A percentile compares a stretch with the other conserved stretches of the same genome.
Evolutionary conservation across 2,329 filamentous ascomycete genomes (phyloP).

Genomic region (Aureobasidium melanogenum): DNA sequence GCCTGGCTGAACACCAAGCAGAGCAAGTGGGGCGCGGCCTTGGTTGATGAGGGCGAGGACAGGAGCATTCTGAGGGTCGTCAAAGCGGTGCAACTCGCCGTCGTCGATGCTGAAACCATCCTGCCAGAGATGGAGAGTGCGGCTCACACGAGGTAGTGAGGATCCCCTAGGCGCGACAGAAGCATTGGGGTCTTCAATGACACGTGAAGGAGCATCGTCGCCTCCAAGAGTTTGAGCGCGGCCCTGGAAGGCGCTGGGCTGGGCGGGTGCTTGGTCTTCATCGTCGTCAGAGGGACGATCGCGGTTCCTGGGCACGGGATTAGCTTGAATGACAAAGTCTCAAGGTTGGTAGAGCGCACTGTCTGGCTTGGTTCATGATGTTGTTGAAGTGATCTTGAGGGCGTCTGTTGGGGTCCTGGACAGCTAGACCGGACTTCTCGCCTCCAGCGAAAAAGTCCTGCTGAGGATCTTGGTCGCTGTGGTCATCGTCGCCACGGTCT

Average conservation of each 20-base stretch:
- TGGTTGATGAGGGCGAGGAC: conserved; percentile 68
- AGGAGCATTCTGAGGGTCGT: conserved; percentile 65
- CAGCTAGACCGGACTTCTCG: conserved; percentile 70
- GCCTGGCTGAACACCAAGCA: conserved; percentile 67
- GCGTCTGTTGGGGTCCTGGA: conserved; percentile 46
- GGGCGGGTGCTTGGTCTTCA: conserved; percentile 38
- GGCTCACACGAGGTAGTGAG: conserved; percentile 44
- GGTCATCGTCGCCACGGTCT: conserved; percentile 50
- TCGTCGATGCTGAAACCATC: conserved; percentile 83
- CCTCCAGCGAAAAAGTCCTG: conserved; percentile 73
- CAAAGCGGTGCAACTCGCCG: conserved; percentile 66
- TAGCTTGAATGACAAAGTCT: neutral
- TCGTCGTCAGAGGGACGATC: conserved; percentile 43
- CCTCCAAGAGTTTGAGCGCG: conserved; percentile 69
- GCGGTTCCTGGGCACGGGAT: conserved; percentile 43
- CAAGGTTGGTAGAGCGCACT: conserved; percentile 23
- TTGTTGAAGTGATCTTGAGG: conserved; percentile 39
- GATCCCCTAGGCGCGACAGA: conserved; percentile 29
- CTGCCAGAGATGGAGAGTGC: conserved; percentile 69
- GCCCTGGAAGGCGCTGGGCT: conserved; percentile 50
- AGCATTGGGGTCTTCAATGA: conserved; percentile 52
- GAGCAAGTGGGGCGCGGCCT: conserved; percentile 65
- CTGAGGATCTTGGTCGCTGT: conserved; percentile 51
- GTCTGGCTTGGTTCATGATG: conserved; percentile 40
- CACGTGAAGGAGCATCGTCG: conserved; percentile 62